phyloP scores from a whole-genome alignment of 176 grass and related monocot species.

The Avena insularis region DNA sequence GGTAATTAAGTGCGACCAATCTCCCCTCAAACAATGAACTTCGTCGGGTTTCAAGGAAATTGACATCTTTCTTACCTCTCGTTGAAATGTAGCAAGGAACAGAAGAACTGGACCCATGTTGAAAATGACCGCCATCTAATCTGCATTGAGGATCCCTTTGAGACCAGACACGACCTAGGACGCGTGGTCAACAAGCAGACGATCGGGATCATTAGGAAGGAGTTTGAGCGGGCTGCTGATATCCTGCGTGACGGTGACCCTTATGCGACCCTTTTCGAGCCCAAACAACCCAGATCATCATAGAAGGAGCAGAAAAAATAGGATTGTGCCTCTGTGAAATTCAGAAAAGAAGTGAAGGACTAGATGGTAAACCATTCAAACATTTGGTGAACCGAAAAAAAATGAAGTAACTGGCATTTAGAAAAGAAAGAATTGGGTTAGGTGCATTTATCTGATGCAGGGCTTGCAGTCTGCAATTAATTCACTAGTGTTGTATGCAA shows the following conservation, averaged over 20 bases:
- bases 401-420: not conserved
- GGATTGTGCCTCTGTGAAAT: too few species aligned
- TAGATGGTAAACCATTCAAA: not conserved
- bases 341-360: not conserved
- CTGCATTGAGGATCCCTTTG: constrained; percentile 75
- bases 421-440: not conserved
- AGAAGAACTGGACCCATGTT: constrained; percentile 61
- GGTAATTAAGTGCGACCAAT: constrained; percentile 32
- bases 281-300: not conserved
- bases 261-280: constrained; percentile 48
- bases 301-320: too few species aligned
- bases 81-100: constrained; percentile 49
- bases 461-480: too few species aligned
- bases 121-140: constrained; percentile 63
- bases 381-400: not conserved
- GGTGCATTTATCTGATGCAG: constrained; percentile 4
- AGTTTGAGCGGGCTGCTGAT: constrained; percentile 57
- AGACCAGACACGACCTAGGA: constrained; percentile 57
- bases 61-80: too few species aligned
- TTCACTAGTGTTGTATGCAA: too few species aligned
- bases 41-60: too few species aligned
- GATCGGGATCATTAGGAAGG: constrained; percentile 55
- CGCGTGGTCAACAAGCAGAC: constrained; percentile 57
- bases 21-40: too few species aligned
- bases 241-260: constrained; percentile 54